These are phyloP conservation scores for Rhododendron simsii DNA, from an alignment of 148 eudicot species.

Conservation along the genomic window DNA sequence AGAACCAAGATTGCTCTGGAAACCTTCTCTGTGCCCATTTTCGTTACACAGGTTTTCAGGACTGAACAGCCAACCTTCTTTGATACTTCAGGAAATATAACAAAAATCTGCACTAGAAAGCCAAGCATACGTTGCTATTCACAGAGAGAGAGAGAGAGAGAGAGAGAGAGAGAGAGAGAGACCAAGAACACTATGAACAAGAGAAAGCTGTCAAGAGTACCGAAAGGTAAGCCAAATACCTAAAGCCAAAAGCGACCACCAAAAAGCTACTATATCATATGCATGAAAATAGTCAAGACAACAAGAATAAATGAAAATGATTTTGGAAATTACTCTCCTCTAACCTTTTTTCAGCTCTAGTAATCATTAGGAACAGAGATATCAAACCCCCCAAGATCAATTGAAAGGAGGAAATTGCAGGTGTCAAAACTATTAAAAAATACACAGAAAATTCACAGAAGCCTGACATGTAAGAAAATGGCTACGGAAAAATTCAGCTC, in stretches of 20 bases:
- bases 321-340: background rate
- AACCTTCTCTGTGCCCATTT: background rate
- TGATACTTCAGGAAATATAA: background rate
- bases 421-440: background rate
- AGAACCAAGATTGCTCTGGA: background rate
- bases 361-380: background rate
- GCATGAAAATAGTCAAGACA: background rate
- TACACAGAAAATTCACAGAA: background rate
- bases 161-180: background rate
- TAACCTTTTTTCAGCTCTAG: background rate
- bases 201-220: background rate
- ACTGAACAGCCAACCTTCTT: background rate
- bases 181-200: background rate
- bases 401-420: background rate
- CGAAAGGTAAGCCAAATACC: background rate
- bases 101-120: constrained; percentile 3
- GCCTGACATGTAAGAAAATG: background rate
- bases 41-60: background rate
- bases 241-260: background rate
- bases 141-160: background rate
- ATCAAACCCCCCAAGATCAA: background rate
- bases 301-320: background rate
- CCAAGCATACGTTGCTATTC: background rate
- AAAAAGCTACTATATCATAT: background rate
- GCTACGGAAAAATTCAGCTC: background rate